Base-by-base conservation (phyloP, 306 rosid genomes). In the Elaeagnus macrophylla region DNA sequence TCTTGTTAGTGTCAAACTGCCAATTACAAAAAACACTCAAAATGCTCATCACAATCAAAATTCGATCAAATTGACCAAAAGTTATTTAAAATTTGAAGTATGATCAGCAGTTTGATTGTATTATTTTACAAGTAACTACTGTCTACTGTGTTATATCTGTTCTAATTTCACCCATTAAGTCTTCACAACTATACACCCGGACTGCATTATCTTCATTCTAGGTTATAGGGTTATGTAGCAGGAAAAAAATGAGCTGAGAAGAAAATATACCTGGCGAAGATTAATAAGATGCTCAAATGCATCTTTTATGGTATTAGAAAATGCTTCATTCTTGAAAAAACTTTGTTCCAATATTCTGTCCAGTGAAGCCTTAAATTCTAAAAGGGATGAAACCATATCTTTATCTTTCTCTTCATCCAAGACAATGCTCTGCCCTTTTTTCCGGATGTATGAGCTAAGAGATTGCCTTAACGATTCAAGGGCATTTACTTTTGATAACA, bases 321-420 rank as follows among this genome's bases (percentile, higher is more conserved):
- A 93, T 41, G 81, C 81, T 72, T 93, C 99, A 68, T 93, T 93
- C 83, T 88, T 93, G 73, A 39, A 75, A 81, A 82, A 93, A 73
- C 99, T 88, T 65, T 82, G 94, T 74, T 88, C 99, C 99, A 96
- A 93, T 79, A 79, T 88, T 40, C 70, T 82, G 70, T 88, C 96
- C 59, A 93, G 96, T 59, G 94, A 81, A 71, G 91, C 88, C 83
- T 93, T 93, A 71, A 93, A 93, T 57, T 93, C 99, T 63, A 93
- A 72, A 75, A 93, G 96, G 54, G 82, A 80, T 48, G 87, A 68
- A 53, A 93, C 96, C 99, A 93, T 93, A 68, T 93, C 99, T 74
- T 79, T 93, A 67, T 93, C 99, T 69, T 93, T 93, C 70, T 93
- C 99, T 53, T 93, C 99, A 61, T 93, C 99, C 95, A 88, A 73